These are phyloP conservation scores for Mycena amicta DNA, from an alignment of 768 basidiomycete species.

Conservation along the genomic window DNA sequence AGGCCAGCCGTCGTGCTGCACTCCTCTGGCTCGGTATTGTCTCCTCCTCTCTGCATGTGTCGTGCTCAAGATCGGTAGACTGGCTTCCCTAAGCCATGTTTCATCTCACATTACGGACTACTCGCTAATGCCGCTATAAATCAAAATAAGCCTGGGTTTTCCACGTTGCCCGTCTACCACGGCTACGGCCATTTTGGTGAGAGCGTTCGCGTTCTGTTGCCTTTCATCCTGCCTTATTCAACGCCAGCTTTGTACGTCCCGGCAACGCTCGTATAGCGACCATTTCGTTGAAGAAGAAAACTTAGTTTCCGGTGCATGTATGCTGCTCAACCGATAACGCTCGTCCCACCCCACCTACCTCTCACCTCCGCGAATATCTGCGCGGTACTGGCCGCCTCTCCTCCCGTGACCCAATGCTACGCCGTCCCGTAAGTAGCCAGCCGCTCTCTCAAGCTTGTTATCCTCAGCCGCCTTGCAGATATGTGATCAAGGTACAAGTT, in stretches of 20 bases:
- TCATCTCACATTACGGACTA: constrained; percentile 37
- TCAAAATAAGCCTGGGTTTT: constrained; percentile 38
- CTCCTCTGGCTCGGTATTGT: constrained; percentile 41
- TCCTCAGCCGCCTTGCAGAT: too few relatives aligned
- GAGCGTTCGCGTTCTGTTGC: too few relatives aligned
- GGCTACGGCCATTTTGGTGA: constrained; percentile 41
- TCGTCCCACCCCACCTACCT: constrained; percentile 47
- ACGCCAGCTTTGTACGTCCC: too few relatives aligned
- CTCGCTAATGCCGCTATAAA: constrained; percentile 39
- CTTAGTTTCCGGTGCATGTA: constrained; percentile 38
- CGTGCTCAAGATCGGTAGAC: constrained; percentile 29
- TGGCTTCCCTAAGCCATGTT: constrained; percentile 51
- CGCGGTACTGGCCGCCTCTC: constrained; percentile 36
- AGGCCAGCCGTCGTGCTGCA: constrained; percentile 44
- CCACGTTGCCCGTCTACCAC: constrained; percentile 50
- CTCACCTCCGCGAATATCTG: constrained; percentile 50
- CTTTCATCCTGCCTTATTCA: too few relatives aligned
- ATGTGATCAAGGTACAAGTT: too few relatives aligned
- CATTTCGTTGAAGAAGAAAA: too few relatives aligned
- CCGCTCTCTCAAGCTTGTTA: too few relatives aligned
- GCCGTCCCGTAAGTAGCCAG: constrained; percentile 39
- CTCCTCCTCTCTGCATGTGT: background rate
- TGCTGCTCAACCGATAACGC: constrained; percentile 41
- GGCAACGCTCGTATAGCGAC: too few relatives aligned
- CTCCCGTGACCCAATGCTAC: constrained; percentile 33